A percentile compares a stretch with the other conserved stretches of the same genome.
Conservation (phyloP, 2,329 filamentous ascomycete species). For the Neophaeococcomyces mojaviensis region DNA sequence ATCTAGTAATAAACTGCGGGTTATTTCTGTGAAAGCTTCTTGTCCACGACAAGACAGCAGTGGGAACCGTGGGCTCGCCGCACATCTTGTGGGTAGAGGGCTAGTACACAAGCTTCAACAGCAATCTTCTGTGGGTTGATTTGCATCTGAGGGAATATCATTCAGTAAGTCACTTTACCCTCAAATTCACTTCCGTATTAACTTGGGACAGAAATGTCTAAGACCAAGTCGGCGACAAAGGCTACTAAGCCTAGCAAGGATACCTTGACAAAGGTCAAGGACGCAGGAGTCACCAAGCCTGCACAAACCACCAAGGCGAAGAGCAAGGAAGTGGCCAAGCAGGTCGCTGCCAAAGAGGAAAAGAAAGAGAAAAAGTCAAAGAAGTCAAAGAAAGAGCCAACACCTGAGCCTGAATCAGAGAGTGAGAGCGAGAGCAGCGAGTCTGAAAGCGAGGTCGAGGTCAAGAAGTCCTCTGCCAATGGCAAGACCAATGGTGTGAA, state of each 20-base stretch:
- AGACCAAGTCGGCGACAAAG: slow-evolving; percentile 34
- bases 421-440: slow-evolving; percentile 27
- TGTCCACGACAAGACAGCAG: background rate
- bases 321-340: slow-evolving; percentile 38
- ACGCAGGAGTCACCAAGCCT: slow-evolving; percentile 38
- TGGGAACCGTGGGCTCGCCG: slow-evolving; percentile 28
- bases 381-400: slow-evolving; percentile 33
- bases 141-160: slow-evolving; percentile 2
- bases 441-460: slow-evolving; percentile 26
- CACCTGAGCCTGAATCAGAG: slow-evolving; percentile 30
- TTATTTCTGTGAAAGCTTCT: slow-evolving; percentile 7
- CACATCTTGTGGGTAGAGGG: slow-evolving; percentile 26
- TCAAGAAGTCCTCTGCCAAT: slow-evolving; percentile 30
- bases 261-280: slow-evolving; percentile 42
- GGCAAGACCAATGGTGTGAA: slow-evolving; percentile 28
- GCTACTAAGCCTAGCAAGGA: slow-evolving; percentile 34
- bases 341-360: slow-evolving; percentile 33
- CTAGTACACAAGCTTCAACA: slow-evolving; percentile 4
- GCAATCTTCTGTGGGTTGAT: slow-evolving; percentile 7
- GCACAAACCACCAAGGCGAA: slow-evolving; percentile 37
- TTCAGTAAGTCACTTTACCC: background rate
- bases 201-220: slow-evolving; percentile 24
- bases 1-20: background rate
- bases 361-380: slow-evolving; percentile 35
- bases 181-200: background rate